Evolutionary conservation across 2,329 filamentous ascomycete species (phyloP).

Genomic region (Nothomitra cinnamomea): DNA sequence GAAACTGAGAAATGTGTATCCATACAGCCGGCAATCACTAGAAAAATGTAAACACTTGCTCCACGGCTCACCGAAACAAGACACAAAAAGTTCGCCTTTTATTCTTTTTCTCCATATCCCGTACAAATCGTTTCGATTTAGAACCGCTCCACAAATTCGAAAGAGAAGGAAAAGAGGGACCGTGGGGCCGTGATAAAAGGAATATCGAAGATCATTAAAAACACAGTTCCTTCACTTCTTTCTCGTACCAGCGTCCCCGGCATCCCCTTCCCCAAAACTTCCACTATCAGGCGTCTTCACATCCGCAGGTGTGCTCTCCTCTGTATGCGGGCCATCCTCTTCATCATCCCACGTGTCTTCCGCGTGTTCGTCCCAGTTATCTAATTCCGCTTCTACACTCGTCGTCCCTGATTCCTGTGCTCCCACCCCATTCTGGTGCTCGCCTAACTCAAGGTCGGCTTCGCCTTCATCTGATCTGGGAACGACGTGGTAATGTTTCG

Average conservation of each 20-base stretch:
- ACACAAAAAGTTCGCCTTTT: no score
- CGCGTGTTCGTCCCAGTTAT: slow-evolving; percentile 84
- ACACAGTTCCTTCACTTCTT: no score
- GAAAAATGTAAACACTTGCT: no score
- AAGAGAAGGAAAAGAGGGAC: no score
- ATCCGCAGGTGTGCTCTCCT: neutral
- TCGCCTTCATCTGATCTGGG: slow-evolving; percentile 29
- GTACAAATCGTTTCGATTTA: no score
- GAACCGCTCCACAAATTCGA: no score
- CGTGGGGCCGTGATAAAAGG: no score
- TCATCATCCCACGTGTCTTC: neutral
- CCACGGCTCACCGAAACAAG: no score
- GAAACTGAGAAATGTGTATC: no score
- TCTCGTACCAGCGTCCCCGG: neutral
- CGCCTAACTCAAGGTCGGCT: slow-evolving; percentile 63
- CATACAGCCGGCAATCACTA: no score
- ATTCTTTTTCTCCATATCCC: no score
- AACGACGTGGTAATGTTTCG: slow-evolving; percentile 54
- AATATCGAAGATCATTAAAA: no score
- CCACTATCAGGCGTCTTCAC: neutral
- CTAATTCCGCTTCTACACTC: slow-evolving; percentile 63
- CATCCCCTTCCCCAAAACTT: neutral
- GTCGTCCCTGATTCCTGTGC: slow-evolving; percentile 14
- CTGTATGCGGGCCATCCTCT: neutral
- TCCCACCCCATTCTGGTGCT: slow-evolving; percentile 20